phyloP scores from a whole-genome alignment of 208 protist genomes.

The Trypanosoma grayi region DNA sequence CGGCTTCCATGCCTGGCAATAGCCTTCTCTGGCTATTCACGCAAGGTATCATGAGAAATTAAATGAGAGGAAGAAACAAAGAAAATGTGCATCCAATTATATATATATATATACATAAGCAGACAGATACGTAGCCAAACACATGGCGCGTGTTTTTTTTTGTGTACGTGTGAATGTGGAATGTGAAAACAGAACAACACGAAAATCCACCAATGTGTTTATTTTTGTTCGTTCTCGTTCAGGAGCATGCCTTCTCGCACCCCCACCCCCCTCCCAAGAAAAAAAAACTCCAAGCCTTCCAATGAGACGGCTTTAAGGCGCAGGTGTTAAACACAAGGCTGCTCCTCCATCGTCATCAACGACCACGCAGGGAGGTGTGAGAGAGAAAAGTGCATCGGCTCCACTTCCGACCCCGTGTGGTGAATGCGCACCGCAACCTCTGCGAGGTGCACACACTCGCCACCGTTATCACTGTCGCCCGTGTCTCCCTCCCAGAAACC shows the following conservation, averaged over 20 bases:
- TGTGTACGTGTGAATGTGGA: too few species aligned
- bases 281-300: too few species aligned
- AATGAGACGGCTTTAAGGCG: neutral
- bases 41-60: neutral
- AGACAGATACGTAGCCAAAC: neutral
- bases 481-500: conserved; percentile 25
- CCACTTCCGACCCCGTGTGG: neutral
- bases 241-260: too few species aligned
- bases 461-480: neutral
- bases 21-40: neutral
- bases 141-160: too few species aligned
- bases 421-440: conserved; percentile 11
- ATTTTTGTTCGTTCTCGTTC: too few species aligned
- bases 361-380: conserved; percentile 8
- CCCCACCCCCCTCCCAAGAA: too few species aligned
- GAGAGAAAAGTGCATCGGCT: conserved; percentile 11
- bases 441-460: conserved; percentile 14
- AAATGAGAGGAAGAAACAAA: conserved; percentile 10
- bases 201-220: too few species aligned
- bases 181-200: too few species aligned
- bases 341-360: conserved; percentile 2
- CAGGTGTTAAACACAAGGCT: neutral
- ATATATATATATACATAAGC: conserved; percentile 15
- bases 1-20: conserved; percentile 14
- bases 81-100: conserved; percentile 2